Evolutionary conservation across 2,329 filamentous ascomycete genomes (phyloP), one percentile per base, ranked within the genome.

Genomic region (Colletotrichum siamense): DNA sequence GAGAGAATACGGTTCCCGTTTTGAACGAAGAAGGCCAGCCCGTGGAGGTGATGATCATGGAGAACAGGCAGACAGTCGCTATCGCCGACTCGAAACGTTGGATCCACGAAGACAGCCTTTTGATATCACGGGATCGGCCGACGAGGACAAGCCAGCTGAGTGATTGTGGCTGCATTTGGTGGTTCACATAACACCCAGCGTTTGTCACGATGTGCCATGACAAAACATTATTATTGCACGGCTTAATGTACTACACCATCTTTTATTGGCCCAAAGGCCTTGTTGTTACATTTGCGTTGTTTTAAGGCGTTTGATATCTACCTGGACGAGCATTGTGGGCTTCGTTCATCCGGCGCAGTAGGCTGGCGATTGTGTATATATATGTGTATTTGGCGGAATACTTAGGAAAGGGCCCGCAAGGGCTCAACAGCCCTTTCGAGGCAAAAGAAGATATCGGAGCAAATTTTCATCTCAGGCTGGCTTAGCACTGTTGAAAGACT

Each of bases 141-240:
- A 16, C 66, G n/a, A 24, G 71, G 39, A 77, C 75, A 7, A 71
- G 79, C 26, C 85, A 89, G 65, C 82, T 90, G 71, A 90, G 87
- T 72, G 84, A 87, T 44, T 91, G 90, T 71, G 89, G 88, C 10
- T 91, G 90, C 77, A 84, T 90, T 78, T 91, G 89, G 89, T 90
- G 86, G 83, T 83, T 87, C 64, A 86, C 84, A 69, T 91, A 65
- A 49, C 39, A 28, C 32, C 15, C 7, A 18, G 16, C 18, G 18
- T n/a, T 26, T 24, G 5, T 57, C 5, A 39, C 39, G 26, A 55
- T n/a, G 16, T 34, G n/a, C 49, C 36, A 24, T 49, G 8, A 34
- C 28, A 61, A 13, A 59, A 22, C 30, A 9, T 49, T 22, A 30
- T 64, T 49, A 10, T 39, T 59, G 49, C 65, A 52, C 16, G 44